phyloP scores from a whole-genome alignment of 2,329 filamentous ascomycete genomes.

The Aspergillus nomiae region DNA sequence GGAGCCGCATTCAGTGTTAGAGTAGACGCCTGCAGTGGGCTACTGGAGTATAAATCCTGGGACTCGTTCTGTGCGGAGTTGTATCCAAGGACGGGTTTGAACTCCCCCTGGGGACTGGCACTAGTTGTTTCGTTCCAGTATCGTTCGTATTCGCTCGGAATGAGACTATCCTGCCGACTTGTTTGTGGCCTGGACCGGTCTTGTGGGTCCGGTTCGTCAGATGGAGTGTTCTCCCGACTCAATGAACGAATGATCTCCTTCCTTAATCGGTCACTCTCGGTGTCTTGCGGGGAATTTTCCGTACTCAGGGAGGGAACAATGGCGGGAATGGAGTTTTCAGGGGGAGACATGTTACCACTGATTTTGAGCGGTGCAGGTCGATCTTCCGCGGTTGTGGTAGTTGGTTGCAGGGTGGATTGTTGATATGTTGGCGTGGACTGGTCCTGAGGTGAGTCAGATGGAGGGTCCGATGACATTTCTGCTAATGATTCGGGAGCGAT shows the following conservation, averaged over 20 bases:
- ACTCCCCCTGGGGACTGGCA: constrained; percentile 21
- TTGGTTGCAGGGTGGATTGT: constrained; percentile 10
- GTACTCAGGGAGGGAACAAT: constrained; percentile 36
- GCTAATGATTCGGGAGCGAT: constrained; percentile 47
- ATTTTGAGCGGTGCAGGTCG: constrained; percentile 39
- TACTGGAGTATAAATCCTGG: constrained; percentile 19
- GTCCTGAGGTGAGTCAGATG: constrained; percentile 27
- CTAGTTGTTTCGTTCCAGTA: constrained; percentile 36
- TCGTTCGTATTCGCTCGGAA: constrained; percentile 41
- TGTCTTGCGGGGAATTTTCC: constrained; percentile 39
- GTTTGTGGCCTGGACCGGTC: constrained; percentile 21
- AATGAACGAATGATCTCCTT: constrained; percentile 53
- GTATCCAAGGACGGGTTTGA: constrained; percentile 15
- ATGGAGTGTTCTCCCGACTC: constrained; percentile 41
- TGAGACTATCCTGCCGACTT: constrained; percentile 30
- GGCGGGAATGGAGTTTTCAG: constrained; percentile 29
- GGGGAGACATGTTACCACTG: constrained; percentile 22
- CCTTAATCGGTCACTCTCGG: constrained; percentile 47
- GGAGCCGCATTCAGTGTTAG: constrained; percentile 10
- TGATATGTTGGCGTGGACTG: constrained; percentile 9
- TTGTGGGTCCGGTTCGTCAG: constrained; percentile 27
- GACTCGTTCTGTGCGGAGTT: constrained; percentile 11
- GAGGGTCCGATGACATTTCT: constrained; percentile 43
- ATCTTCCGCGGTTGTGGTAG: constrained; percentile 17
- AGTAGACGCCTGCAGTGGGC: constrained; percentile 4